Conservation (phyloP, 1,139 yeast species). For the Blastobotrys buckinghamii region DNA sequence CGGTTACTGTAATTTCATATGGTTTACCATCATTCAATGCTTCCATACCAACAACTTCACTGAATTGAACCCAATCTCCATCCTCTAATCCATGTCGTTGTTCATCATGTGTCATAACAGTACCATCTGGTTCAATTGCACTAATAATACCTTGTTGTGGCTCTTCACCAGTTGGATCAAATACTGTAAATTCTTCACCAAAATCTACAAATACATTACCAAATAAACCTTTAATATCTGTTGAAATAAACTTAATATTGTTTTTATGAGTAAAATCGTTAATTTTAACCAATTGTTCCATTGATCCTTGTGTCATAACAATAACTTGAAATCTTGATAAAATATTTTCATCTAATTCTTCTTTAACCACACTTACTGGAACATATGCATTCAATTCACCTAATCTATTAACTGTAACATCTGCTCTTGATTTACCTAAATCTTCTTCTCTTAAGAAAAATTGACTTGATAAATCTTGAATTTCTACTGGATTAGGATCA, state of each 20-base stretch:
- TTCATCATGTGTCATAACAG: conserved; percentile 88
- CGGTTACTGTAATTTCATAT: conserved; percentile 65
- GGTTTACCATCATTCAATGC: conserved; percentile 65
- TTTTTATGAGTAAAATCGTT: conserved; percentile 69
- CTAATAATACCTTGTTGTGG: conserved; percentile 82
- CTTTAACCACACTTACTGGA: conserved; percentile 67
- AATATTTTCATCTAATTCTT: conserved; percentile 37
- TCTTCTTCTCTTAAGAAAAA: conserved; percentile 71
- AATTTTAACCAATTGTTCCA: conserved; percentile 71
- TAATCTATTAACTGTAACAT: conserved; percentile 56
- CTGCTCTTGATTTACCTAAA: conserved; percentile 74
- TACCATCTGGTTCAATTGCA: conserved; percentile 82
- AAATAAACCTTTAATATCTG: conserved; percentile 82
- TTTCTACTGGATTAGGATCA: conserved; percentile 66
- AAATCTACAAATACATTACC: conserved; percentile 89
- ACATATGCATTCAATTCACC: conserved; percentile 86
- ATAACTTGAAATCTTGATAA: conserved; percentile 68
- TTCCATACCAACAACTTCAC: conserved; percentile 73
- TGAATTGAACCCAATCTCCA: conserved; percentile 81
- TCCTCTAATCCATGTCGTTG: conserved; percentile 90
- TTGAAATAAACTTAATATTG: conserved; percentile 71
- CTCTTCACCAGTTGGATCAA: conserved; percentile 91
- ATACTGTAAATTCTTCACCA: conserved; percentile 71
- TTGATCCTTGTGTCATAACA: conserved; percentile 69
- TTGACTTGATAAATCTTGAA: conserved; percentile 80